Evolutionary conservation across 225 moss, liverwort and hornwort genomes (phyloP).

Genomic region (Sphagnum contortum): DNA sequence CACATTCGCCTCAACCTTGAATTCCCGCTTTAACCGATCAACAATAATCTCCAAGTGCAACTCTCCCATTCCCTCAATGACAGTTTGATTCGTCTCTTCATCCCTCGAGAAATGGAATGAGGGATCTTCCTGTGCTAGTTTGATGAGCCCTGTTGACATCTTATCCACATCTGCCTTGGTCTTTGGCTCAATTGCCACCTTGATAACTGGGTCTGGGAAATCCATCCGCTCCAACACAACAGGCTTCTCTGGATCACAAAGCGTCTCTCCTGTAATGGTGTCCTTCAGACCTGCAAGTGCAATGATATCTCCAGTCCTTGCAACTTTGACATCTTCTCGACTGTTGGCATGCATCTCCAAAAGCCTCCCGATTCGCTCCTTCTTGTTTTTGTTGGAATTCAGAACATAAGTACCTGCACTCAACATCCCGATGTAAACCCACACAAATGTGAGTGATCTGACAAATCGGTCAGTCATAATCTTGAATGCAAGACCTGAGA

Average conservation of each 20-base stretch:
- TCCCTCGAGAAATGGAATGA: conserved; percentile 98
- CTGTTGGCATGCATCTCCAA: conserved; percentile 99
- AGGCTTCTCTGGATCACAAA: conserved; percentile 68
- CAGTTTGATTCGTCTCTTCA: conserved; percentile 97
- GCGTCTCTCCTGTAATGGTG: conserved; percentile 89
- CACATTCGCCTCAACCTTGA: conserved; percentile 96
- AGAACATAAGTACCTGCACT: conserved; percentile 77
- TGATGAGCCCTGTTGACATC: conserved; percentile 86
- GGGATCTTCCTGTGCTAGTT: conserved; percentile 94
- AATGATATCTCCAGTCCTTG: conserved; percentile 88
- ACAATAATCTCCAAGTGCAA: conserved; percentile 96
- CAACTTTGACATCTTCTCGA: conserved; percentile 79
- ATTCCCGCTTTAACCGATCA: conserved; percentile 87
- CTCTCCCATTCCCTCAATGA: conserved; percentile 99
- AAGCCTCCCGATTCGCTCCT: conserved; percentile 87
- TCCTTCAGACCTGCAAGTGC: conserved; percentile 85
- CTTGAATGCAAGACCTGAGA: conserved; percentile 72
- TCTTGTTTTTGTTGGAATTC: conserved; percentile 90
- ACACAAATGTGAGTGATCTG: conserved; percentile 86
- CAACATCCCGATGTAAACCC: conserved; percentile 73
- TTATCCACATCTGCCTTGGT: conserved; percentile 97
- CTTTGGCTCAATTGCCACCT: conserved; percentile 95
- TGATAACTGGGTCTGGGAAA: conserved; percentile 97
- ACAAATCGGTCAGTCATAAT: conserved; percentile 95
- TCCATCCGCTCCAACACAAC: conserved; percentile 98